Evolutionary conservation across 2,329 filamentous ascomycete species (phyloP).

Genomic region (Fusarium foetens): DNA sequence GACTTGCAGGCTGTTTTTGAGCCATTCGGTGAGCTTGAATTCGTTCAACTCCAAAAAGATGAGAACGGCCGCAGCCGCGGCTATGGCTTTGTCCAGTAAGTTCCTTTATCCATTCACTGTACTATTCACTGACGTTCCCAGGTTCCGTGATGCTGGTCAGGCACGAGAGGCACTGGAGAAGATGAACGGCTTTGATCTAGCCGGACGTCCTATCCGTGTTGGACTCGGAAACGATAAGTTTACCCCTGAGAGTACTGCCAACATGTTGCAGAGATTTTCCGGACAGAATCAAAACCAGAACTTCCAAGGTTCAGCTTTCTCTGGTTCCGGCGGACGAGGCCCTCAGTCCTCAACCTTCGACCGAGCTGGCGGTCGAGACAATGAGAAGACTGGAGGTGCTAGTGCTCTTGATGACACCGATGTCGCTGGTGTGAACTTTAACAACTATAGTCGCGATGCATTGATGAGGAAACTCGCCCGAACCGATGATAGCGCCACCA

Average conservation of each 20-base stretch:
- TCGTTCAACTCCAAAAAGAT: constrained; percentile 97
- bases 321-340: constrained; percentile 87
- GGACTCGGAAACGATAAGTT: constrained; percentile 99
- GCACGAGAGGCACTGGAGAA: constrained; percentile 96
- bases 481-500: constrained; percentile 81
- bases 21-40: constrained; percentile 96
- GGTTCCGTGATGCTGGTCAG: constrained; percentile 88
- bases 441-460: constrained; percentile 97
- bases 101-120: constrained; percentile 40
- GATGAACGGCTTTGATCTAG: constrained; percentile 99
- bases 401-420: constrained; percentile 98
- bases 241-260: constrained; percentile 94
- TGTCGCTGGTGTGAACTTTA: constrained; percentile 98
- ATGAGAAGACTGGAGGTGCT: constrained; percentile 88
- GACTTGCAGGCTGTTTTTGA: constrained; percentile 97
- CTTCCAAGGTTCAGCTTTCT: constrained; percentile 92
- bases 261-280: constrained; percentile 90
- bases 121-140: constrained; percentile 56
- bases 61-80: constrained; percentile 90
- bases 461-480: constrained; percentile 98
- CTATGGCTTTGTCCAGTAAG: constrained; percentile 98
- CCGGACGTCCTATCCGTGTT: constrained; percentile 95
- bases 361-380: constrained; percentile 86
- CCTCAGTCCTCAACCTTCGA: constrained; percentile 89
- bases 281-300: constrained; percentile 72